These are phyloP conservation scores for Niveomyces coronatus DNA, from an alignment of 2,329 filamentous ascomycete genomes.

Conservation along the genomic window DNA sequence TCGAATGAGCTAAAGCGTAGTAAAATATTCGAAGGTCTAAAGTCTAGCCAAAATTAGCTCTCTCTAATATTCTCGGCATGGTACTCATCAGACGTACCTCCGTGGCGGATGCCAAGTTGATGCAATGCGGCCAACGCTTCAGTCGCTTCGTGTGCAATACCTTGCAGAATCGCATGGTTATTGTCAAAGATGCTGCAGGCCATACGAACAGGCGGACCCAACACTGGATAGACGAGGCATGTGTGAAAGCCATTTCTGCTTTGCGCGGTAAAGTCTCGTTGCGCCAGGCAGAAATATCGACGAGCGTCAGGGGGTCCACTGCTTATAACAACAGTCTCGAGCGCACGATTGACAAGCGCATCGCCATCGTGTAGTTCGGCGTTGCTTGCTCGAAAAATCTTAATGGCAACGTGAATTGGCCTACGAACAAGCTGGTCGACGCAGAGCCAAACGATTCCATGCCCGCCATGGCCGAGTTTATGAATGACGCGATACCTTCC, in stretches of 20 bases:
- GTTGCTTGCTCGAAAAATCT: background rate
- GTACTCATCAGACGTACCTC: background rate
- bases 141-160: background rate
- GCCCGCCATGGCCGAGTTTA: background rate
- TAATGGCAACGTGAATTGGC: background rate
- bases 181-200: background rate
- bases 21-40: background rate
- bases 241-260: background rate
- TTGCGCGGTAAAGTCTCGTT: background rate
- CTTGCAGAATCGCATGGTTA: background rate
- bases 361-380: background rate
- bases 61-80: background rate
- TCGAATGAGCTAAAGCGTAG: background rate
- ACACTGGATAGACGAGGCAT: background rate
- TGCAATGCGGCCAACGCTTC: background rate
- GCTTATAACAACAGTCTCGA: background rate
- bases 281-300: background rate
- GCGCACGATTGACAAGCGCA: background rate
- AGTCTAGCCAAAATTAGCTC: background rate
- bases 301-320: background rate
- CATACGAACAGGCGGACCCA: background rate
- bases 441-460: background rate
- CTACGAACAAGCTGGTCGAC: background rate
- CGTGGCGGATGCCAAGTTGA: background rate
- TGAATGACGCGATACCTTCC: background rate